A percentile compares a stretch with the other conserved stretches of the same genome.
Conservation (phyloP, 1,284 basidiomycete species). For the Leccinum griseonigrum region DNA sequence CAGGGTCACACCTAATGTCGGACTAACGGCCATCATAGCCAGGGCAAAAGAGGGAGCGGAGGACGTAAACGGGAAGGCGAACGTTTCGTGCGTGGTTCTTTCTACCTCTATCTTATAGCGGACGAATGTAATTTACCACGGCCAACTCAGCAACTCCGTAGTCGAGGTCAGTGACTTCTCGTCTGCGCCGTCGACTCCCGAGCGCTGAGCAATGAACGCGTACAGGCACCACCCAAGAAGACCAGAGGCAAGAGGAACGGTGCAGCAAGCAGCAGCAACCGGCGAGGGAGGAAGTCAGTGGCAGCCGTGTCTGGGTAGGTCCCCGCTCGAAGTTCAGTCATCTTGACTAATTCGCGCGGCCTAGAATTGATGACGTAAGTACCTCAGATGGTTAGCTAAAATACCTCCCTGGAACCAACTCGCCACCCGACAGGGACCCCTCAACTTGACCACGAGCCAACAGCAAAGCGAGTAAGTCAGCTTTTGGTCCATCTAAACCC, state of each 20-base stretch:
- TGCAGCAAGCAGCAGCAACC: conserved; percentile 24
- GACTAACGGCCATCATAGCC: conserved; percentile 15
- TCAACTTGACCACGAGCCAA: conserved; percentile 23
- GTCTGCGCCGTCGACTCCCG: neutral
- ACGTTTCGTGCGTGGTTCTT: conserved; percentile 25
- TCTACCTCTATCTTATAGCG: conserved; percentile 1
- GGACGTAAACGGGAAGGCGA: conserved; percentile 5
- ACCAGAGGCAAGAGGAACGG: conserved; percentile 32
- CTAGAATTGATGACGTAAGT: conserved; percentile 35
- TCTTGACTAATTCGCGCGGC: conserved; percentile 4
- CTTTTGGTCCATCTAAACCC: conserved; percentile 20
- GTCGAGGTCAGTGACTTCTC: conserved; percentile 23
- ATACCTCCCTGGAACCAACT: conserved; percentile 11
- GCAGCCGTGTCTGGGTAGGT: conserved; percentile 17
- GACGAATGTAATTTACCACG: conserved; percentile 7
- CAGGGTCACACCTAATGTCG: conserved; percentile 4
- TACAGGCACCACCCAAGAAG: conserved; percentile 36
- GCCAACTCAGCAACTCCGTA: conserved; percentile 8
- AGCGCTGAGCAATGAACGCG: neutral
- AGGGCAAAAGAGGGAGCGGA: conserved; percentile 12
- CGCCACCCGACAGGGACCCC: conserved; percentile 25
- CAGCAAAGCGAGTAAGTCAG: conserved; percentile 31
- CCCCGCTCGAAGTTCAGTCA: neutral
- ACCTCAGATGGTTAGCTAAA: conserved; percentile 15
- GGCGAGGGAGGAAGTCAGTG: conserved; percentile 6